Percentiles rank a stretch among this genome's conserved stretches.
Conservation (phyloP, 768 basidiomycete genomes). For the Termitomyces sp. region DNA sequence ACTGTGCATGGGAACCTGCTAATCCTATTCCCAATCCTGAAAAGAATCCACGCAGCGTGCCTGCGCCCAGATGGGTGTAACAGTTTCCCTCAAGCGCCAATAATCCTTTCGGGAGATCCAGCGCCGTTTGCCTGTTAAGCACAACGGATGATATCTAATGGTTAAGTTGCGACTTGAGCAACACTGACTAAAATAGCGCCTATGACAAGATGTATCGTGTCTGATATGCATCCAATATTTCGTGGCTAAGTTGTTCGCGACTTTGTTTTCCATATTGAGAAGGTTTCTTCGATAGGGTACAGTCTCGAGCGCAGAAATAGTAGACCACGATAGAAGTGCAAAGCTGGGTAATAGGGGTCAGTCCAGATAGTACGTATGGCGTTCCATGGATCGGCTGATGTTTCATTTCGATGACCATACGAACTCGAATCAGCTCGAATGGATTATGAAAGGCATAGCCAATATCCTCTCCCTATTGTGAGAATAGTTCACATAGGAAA, state of each 20-base stretch:
- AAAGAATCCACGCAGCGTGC: constrained; percentile 21
- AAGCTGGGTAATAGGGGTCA: not conserved
- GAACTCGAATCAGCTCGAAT: constrained; percentile 4
- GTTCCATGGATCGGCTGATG: not conserved
- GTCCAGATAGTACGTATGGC: not conserved
- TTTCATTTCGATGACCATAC: constrained; percentile 6
- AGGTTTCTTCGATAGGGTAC: constrained; percentile 21
- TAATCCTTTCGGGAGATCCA: constrained; percentile 17
- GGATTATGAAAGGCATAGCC: constrained; percentile 1
- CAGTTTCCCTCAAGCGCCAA: constrained; percentile 18
- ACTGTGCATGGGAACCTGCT: constrained; percentile 23
- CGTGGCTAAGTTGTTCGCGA: constrained; percentile 10
- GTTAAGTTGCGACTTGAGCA: constrained; percentile 20
- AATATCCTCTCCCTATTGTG: not conserved
- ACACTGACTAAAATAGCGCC: constrained; percentile 20
- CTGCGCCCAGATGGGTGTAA: constrained; percentile 14
- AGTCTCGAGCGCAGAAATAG: constrained; percentile 1
- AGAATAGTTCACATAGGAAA: not conserved
- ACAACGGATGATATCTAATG: constrained; percentile 20
- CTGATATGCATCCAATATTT: constrained; percentile 15
- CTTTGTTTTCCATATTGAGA: constrained; percentile 23
- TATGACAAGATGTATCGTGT: constrained; percentile 20
- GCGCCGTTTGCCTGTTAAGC: constrained; percentile 22
- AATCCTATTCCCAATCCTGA: constrained; percentile 20
- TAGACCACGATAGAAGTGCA: constrained; percentile 2